Base-by-base conservation (phyloP, 345 rosid species). In the Arabidopsis arenosa region DNA sequence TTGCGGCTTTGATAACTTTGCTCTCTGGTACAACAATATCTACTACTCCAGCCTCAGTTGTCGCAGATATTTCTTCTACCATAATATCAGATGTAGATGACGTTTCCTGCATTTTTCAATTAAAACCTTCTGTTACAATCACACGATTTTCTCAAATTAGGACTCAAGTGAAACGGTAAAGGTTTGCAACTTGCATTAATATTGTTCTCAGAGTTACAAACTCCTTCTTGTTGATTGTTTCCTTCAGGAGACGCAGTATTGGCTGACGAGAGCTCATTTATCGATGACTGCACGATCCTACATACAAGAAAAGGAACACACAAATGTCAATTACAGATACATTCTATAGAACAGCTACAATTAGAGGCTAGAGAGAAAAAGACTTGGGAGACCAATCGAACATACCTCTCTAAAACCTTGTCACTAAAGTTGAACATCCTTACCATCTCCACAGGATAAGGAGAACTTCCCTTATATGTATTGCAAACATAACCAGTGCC, bases 401-500 rank as follows among this genome's bases (percentile, higher is more conserved):
- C 48, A 60, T 75, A 91, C 99, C 99, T 88, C 83, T 83, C 79
- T 78, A 86, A 80, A 79, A 85, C 82, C 77, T 86, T 87, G 81
- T 82, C 84, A 79, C 74, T 79, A 72, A 95, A 89, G 81, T 92
- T 95, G 83, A 95, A 95, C 77, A 90, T 88, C 84, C 91, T 90
- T 48, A 87, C 88, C 75, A 92, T 90, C 30, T 92, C 99, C 82
- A 88, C 81, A 39, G 93, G 74, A 77, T 78, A 81, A 6, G 91
- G 96, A 4, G 67, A 69, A 14, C 36, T 79, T 70, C 90, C 97
- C 63, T 82, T 73, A 75, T 80, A 84, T 54, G 88, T 77, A 70
- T 83, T 87, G 82, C 98, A 94, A 56, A 89, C 90, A 70, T 79
- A 84, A 78, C 97, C 97, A 33, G 90, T 80, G 77, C 90, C 97